These are phyloP conservation scores for Nicotiana sylvestris DNA, from an alignment of 257 asterid species.

Conservation along the genomic window DNA sequence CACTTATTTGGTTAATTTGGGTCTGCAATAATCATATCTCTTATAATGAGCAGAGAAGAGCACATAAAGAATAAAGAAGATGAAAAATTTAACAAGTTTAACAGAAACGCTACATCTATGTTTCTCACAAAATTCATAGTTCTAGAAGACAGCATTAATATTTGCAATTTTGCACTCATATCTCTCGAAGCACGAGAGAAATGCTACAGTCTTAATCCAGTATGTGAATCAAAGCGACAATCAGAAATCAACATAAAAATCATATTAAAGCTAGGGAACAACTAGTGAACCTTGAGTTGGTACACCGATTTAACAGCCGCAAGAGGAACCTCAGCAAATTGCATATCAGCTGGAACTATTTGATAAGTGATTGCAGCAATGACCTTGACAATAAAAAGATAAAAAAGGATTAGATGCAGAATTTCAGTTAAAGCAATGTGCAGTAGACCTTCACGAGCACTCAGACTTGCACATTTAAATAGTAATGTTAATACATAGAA, in stretches of 20 bases:
- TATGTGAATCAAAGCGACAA: background rate
- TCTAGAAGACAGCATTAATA: background rate
- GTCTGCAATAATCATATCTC: background rate
- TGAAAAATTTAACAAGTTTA: background rate
- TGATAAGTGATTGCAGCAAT: conserved; percentile 87
- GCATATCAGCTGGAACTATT: conserved; percentile 80
- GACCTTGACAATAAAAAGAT: conserved; percentile 34
- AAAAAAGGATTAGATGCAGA: background rate
- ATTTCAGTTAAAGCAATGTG: background rate
- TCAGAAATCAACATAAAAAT: background rate
- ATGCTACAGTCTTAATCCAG: background rate
- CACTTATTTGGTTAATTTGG: background rate
- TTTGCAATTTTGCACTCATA: background rate
- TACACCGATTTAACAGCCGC: conserved; percentile 66
- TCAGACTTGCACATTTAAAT: background rate
- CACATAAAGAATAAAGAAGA: background rate
- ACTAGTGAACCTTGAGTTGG: conserved; percentile 62
- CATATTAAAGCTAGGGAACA: background rate
- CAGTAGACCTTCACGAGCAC: background rate
- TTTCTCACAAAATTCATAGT: background rate
- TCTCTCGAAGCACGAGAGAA: background rate
- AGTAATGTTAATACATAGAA: background rate
- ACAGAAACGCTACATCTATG: background rate
- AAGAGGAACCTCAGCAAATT: conserved; percentile 88
- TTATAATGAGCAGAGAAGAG: background rate